Evolutionary conservation across 164 flowering plant genomes (phyloP).

Genomic region (Berberis vulgaris): DNA sequence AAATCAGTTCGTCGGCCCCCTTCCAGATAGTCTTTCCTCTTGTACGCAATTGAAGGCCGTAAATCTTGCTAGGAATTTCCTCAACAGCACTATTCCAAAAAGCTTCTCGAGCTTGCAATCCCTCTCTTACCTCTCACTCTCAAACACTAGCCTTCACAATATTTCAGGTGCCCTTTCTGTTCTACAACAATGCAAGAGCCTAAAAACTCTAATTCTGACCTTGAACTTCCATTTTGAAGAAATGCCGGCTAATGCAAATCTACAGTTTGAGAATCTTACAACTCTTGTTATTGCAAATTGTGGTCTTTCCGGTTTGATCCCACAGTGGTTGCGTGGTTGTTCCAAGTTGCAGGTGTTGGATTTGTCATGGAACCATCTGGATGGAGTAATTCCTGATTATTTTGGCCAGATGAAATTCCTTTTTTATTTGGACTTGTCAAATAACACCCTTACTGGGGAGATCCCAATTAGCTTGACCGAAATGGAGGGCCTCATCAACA

Average conservation of each 20-base stretch:
- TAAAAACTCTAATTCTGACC: conserved; percentile 2
- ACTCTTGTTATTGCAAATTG: conserved; percentile 6
- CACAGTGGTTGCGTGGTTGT: conserved; percentile 8
- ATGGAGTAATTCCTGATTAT: conserved; percentile 4
- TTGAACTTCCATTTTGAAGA: conserved; percentile 4
- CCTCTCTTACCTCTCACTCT: conserved; percentile 8
- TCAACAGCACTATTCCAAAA: conserved; percentile 5
- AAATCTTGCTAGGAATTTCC: conserved; percentile 1
- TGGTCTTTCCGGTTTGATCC: conserved; percentile 7
- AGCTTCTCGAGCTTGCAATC: conserved; percentile 8
- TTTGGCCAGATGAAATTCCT: conserved; percentile 9
- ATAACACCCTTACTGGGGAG: conserved; percentile 13
- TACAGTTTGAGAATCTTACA: conserved; percentile 5
- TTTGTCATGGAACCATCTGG: conserved; percentile 10
- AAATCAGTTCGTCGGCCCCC: conserved; percentile 8
- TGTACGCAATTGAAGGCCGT: conserved; percentile 3
- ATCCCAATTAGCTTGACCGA: conserved; percentile 12
- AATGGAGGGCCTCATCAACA: neutral
- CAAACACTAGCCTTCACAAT: conserved; percentile 7
- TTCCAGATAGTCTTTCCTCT: conserved; percentile 4
- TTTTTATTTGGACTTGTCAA: conserved; percentile 15
- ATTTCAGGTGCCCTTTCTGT: conserved; percentile 4
- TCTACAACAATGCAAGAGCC: conserved; percentile 10
- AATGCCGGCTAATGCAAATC: neutral
- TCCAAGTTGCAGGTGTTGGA: conserved; percentile 11